Percentiles rank a stretch among this genome's conserved stretches.
phyloP scores from a whole-genome alignment of 2,329 filamentous ascomycete genomes.

The Achaetomium macrosporum region DNA sequence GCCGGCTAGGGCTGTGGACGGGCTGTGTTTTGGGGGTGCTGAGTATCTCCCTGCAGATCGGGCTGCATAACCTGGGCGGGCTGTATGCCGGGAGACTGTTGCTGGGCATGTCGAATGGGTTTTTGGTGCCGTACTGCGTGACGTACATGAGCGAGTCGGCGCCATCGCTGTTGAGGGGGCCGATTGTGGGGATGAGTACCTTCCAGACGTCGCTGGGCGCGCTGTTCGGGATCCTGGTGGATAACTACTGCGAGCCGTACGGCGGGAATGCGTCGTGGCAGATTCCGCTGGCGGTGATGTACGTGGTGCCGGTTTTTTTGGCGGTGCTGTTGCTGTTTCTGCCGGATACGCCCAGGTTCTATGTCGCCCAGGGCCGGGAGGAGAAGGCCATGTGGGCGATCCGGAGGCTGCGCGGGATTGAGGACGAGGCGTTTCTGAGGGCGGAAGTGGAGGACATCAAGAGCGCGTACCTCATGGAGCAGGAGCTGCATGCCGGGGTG shows the following conservation, averaged over 20 bases:
- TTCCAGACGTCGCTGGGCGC: constrained; percentile 22
- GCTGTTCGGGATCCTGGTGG: constrained; percentile 44
- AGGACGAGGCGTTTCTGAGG: constrained; percentile 15
- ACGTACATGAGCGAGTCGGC: constrained; percentile 24
- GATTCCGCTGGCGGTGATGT: constrained; percentile 35
- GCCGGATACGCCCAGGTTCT: constrained; percentile 29
- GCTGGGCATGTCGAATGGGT: constrained; percentile 47
- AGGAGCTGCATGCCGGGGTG: constrained; percentile 19
- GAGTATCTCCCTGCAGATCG: constrained; percentile 49
- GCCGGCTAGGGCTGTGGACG: constrained; percentile 39
- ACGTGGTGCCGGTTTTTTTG: constrained; percentile 32
- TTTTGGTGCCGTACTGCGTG: constrained; percentile 41
- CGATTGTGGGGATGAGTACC: constrained; percentile 22
- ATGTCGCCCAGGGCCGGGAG: constrained; percentile 18
- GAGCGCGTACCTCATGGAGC: constrained; percentile 18
- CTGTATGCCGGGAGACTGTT: constrained; percentile 47
- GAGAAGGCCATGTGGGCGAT: constrained; percentile 20
- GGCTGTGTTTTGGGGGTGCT: constrained; percentile 41
- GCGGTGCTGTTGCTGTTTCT: constrained; percentile 33
- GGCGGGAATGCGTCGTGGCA: constrained; percentile 32
- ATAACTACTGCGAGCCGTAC: constrained; percentile 39
- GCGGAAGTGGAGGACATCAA: constrained; percentile 22
- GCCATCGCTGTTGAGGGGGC: constrained; percentile 18
- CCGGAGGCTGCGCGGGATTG: constrained; percentile 17
- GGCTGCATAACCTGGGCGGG: constrained; percentile 40